Evolutionary conservation across 2,329 filamentous ascomycete species (phyloP).

Genomic region (Bretziella fagacearum): DNA sequence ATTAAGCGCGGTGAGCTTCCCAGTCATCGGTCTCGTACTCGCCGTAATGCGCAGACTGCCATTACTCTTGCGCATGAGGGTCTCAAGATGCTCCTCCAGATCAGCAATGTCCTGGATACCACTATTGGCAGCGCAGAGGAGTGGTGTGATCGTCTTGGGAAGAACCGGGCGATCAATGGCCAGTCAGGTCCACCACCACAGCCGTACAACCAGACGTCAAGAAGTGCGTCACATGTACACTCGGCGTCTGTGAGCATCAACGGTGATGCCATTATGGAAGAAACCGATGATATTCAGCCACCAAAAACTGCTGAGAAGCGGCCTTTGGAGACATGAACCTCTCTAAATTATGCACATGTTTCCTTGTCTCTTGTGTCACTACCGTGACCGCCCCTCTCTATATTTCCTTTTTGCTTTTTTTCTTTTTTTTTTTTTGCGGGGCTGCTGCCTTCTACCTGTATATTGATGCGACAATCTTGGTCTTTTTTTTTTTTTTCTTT

Average conservation of each 20-base stretch:
- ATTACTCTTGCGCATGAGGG: slow-evolving; percentile 78
- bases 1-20: slow-evolving; percentile 12
- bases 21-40: slow-evolving; percentile 9
- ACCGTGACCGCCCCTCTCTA: no score
- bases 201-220: no score
- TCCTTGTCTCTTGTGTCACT: no score
- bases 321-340: slow-evolving; percentile 8
- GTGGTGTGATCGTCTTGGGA: slow-evolving; percentile 69
- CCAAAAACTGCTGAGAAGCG: slow-evolving; percentile 17
- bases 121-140: slow-evolving; percentile 81
- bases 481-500: neutral
- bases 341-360: neutral
- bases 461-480: neutral
- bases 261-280: slow-evolving; percentile 15
- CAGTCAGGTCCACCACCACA: slow-evolving; percentile 17
- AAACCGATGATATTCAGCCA: slow-evolving; percentile 17
- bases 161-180: slow-evolving; percentile 16
- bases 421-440: no score
- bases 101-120: slow-evolving; percentile 71
- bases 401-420: no score
- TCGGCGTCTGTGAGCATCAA: slow-evolving; percentile 4
- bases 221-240: neutral
- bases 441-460: no score
- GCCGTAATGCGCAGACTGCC: slow-evolving; percentile 54
- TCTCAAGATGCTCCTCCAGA: slow-evolving; percentile 84